These are phyloP conservation scores for Aureobasidium musti DNA, from an alignment of 2,329 filamentous ascomycete species.

Conservation along the genomic window DNA sequence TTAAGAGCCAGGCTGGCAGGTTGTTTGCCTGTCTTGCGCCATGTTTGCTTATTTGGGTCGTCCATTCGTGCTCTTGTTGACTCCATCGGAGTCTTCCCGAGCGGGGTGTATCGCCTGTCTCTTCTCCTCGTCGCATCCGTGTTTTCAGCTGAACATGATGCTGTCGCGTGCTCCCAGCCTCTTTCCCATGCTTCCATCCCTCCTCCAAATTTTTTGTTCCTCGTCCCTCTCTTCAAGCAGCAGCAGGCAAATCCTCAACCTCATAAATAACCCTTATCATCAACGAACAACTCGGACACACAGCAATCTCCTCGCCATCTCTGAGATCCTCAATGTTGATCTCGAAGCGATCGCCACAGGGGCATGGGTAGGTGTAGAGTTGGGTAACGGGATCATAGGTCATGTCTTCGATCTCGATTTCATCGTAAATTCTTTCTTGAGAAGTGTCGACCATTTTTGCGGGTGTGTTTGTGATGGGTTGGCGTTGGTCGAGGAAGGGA, in stretches of 20 bases:
- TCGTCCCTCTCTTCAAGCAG: constrained; percentile 38
- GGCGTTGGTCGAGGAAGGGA: background rate
- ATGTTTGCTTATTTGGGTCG: too few relatives aligned
- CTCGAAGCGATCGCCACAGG: constrained; percentile 95
- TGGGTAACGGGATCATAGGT: constrained; percentile 79
- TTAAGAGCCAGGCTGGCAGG: too few relatives aligned
- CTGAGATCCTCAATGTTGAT: constrained; percentile 80
- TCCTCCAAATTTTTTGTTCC: background rate
- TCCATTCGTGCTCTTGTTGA: too few relatives aligned
- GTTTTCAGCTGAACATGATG: too few relatives aligned
- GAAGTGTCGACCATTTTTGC: constrained; percentile 10
- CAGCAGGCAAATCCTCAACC: constrained; percentile 53
- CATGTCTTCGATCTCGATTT: constrained; percentile 64
- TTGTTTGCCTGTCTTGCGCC: constrained; percentile 10
- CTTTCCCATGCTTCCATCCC: background rate
- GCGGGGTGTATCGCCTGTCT: background rate
- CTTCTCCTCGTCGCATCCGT: background rate
- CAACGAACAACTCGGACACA: constrained; percentile 94
- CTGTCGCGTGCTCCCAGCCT: background rate
- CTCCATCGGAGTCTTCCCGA: too few relatives aligned
- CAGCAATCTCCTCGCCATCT: constrained; percentile 90
- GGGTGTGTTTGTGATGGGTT: background rate
- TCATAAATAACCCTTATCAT: constrained; percentile 98
- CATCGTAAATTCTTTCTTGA: background rate
- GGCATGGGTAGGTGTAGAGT: constrained; percentile 95